Evolutionary conservation across 2,329 filamentous ascomycete genomes (phyloP).

Genomic region (Alternaria infectoria): DNA sequence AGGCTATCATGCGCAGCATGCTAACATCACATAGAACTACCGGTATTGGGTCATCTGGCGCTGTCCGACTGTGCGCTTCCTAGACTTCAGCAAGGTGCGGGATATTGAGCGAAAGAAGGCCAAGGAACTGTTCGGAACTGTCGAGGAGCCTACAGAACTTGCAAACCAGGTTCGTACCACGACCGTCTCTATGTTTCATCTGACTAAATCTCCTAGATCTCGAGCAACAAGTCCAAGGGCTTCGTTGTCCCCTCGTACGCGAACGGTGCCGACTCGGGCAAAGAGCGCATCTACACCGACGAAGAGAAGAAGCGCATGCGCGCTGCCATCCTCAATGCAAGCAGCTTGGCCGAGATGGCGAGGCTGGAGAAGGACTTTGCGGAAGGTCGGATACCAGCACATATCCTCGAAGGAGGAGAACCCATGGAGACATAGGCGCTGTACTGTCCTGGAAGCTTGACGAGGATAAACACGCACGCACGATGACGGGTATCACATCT

Average conservation of each 20-base stretch:
- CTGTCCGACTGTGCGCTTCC: constrained; percentile 82
- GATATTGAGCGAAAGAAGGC: constrained; percentile 80
- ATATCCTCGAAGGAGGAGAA: constrained; percentile 36
- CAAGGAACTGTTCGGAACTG: constrained; percentile 81
- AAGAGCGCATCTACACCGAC: constrained; percentile 78
- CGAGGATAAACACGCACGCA: neutral
- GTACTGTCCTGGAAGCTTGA: neutral
- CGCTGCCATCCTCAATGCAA: constrained; percentile 86
- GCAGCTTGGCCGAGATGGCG: constrained; percentile 88
- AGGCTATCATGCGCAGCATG: neutral
- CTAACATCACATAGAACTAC: constrained; percentile 70
- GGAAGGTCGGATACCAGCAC: constrained; percentile 78
- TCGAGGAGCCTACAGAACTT: constrained; percentile 77
- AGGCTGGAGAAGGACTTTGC: constrained; percentile 88
- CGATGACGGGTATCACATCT: neutral
- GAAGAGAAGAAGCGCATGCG: constrained; percentile 85
- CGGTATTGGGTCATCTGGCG: constrained; percentile 90
- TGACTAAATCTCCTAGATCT: constrained; percentile 63
- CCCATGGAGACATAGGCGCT: constrained; percentile 35
- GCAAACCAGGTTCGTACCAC: constrained; percentile 54
- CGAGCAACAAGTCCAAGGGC: constrained; percentile 80
- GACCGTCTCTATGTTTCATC: neutral
- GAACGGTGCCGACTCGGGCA: constrained; percentile 44
- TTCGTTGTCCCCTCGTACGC: constrained; percentile 64
- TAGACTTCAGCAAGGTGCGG: constrained; percentile 93